Evolutionary conservation across 345 rosid genomes (phyloP).

Genomic region (Chamaenerion angustifolium): DNA sequence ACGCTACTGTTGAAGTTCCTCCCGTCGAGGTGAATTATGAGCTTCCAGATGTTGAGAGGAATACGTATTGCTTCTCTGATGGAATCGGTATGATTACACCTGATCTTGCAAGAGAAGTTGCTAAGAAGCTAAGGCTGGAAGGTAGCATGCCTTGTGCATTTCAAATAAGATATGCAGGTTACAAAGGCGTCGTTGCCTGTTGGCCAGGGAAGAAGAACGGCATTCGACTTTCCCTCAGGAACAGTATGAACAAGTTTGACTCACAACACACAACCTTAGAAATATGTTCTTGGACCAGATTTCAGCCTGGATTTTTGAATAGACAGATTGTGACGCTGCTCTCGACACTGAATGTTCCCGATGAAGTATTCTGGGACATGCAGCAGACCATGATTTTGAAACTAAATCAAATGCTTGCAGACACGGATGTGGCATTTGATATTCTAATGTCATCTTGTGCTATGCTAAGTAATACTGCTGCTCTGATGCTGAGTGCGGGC

Average conservation of each 20-base stretch:
- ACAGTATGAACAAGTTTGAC: conserved; percentile 60
- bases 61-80: conserved; percentile 58
- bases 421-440: conserved; percentile 69
- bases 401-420: conserved; percentile 49
- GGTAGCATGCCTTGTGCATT: conserved; percentile 49
- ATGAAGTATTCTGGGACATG: conserved; percentile 65
- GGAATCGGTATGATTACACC: conserved; percentile 79
- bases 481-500: conserved; percentile 88
- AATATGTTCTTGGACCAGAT: conserved; percentile 82
- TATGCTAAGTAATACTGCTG: conserved; percentile 63
- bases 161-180: conserved; percentile 89
- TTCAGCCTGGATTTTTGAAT: conserved; percentile 86
- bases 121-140: conserved; percentile 50
- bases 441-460: conserved; percentile 68
- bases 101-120: conserved; percentile 70
- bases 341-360: conserved; percentile 46
- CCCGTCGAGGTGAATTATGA: conserved; percentile 23
- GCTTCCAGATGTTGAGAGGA: conserved; percentile 53
- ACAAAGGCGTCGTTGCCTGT: conserved; percentile 81
- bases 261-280: conserved; percentile 62
- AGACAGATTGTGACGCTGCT: conserved; percentile 80
- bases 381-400: conserved; percentile 49
- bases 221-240: conserved; percentile 46
- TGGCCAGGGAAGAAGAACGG: conserved; percentile 69
- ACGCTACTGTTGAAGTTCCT: conserved; percentile 70